Evolutionary conservation across 805 yeast genomes (phyloP).

Genomic region (Candida insectalens): DNA sequence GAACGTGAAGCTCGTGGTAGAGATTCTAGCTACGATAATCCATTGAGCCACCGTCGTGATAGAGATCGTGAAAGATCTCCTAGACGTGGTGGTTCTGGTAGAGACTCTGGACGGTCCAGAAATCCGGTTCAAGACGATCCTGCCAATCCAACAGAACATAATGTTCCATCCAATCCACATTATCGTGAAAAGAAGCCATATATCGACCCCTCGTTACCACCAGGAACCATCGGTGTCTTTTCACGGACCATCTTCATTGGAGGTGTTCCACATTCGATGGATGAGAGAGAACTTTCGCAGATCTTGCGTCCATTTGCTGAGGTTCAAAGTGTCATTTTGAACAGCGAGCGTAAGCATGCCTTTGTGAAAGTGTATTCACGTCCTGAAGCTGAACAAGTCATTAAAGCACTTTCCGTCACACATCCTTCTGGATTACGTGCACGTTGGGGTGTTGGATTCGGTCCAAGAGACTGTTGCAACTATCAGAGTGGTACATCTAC

Average conservation of each 20-base stretch:
- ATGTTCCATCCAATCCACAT: slow-evolving; percentile 64
- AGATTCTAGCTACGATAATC: slow-evolving; percentile 16
- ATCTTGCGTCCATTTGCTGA: slow-evolving; percentile 79
- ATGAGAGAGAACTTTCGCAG: slow-evolving; percentile 58
- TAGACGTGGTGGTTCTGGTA: slow-evolving; percentile 13
- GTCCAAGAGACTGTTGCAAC: slow-evolving; percentile 97
- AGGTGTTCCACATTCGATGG: slow-evolving; percentile 81
- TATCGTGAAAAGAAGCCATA: slow-evolving; percentile 67
- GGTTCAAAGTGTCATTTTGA: slow-evolving; percentile 83
- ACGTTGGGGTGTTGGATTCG: slow-evolving; percentile 98
- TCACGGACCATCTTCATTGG: slow-evolving; percentile 92
- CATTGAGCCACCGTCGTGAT: background rate
- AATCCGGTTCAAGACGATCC: slow-evolving; percentile 4
- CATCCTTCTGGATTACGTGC: slow-evolving; percentile 68
- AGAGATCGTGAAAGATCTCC: slow-evolving; percentile 54
- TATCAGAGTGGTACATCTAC: slow-evolving; percentile 84
- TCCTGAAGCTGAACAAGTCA: slow-evolving; percentile 79
- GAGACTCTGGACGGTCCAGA: slow-evolving; percentile 2
- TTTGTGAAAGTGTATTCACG: slow-evolving; percentile 91
- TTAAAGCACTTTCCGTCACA: slow-evolving; percentile 53
- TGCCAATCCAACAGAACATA: slow-evolving; percentile 43
- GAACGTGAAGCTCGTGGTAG: slow-evolving; percentile 1
- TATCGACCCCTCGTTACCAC: slow-evolving; percentile 62
- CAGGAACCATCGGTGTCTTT: slow-evolving; percentile 70
- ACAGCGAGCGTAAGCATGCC: slow-evolving; percentile 88